These are phyloP conservation scores for Echria macrotheca DNA, from an alignment of 495 filamentous ascomycete genomes.

Conservation along the genomic window DNA sequence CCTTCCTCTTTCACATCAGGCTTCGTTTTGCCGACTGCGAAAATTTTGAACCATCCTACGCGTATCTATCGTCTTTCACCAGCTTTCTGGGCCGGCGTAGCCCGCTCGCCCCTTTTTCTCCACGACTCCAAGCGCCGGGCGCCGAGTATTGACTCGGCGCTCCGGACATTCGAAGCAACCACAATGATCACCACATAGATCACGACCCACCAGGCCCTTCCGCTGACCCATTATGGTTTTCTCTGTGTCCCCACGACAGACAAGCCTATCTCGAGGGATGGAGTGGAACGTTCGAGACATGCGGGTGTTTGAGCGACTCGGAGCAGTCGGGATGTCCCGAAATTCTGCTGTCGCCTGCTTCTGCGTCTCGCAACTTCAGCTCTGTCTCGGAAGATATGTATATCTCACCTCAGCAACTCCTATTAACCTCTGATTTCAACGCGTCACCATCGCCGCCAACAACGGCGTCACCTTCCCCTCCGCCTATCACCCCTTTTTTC, in stretches of 20 bases:
- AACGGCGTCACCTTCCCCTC: neutral
- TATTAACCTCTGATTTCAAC: neutral
- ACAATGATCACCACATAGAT: conserved; percentile 4
- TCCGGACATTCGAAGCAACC: neutral
- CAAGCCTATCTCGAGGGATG: neutral
- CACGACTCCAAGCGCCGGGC: neutral
- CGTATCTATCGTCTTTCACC: neutral
- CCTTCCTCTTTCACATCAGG: no score
- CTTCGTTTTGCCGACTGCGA: no score
- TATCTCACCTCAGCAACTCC: conserved; percentile 3
- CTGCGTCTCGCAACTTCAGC: conserved; percentile 3
- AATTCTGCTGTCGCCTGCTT: neutral
- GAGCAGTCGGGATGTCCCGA: neutral
- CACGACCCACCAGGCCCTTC: neutral
- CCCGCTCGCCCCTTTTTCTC: neutral
- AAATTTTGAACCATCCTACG: neutral
- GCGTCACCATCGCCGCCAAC: neutral
- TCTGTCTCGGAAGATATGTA: neutral
- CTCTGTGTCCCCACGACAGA: neutral
- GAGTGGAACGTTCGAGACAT: neutral
- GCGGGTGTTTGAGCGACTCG: conserved; percentile 1
- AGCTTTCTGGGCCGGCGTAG: neutral
- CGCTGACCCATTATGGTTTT: neutral
- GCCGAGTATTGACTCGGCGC: conserved; percentile 6
- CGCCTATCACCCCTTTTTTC: neutral